Evolutionary conservation across 2,329 filamentous ascomycete genomes (phyloP), one percentile per base, ranked within the genome.

Genomic region (Arthrobotrys musiformis): DNA sequence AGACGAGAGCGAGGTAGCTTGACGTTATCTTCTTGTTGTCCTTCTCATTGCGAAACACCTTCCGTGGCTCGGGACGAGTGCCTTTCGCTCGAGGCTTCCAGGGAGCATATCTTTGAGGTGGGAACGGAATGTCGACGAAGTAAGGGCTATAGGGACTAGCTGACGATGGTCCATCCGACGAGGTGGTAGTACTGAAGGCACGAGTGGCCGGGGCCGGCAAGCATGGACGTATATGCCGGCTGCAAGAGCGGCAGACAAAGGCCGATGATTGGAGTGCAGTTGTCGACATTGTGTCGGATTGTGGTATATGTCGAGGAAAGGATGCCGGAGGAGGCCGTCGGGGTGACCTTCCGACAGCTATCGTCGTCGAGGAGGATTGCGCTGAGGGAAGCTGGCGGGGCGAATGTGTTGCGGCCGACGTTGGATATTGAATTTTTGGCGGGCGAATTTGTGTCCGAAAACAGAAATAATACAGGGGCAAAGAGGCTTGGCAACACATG

Each of bases 241-340:
- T 77, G 35, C 73, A 77, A 22, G 73, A 77, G 33, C 73, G 73
- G 66, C 73, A 77, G 60, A 77, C 42, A 28, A 77, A 77, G 24
- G 73, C 73, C 24, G 73, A 70, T 4, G 73, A 70, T 13, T 70
- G 66, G 50, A 77, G 66, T 6, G 66, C 37, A 35, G 46, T 44
- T 19, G 66, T 30, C 15, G 73, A 50, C 72, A 76, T 76, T 5
- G 35, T 52, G 11, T 22, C 19, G 37, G 11, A 46, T 30, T 30
- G 19, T 19, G 13, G n/a, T 37, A 13, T 61, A 42, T 30, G 64
- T 24, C 26, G 64, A 15, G 46, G n/a, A 24, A 42, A 9, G 24
- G 63, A 50, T 60, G 44, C 44, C 56, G 61, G 56, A 22, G 62
- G 40, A 63, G 56, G 56, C 48, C 67, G 56, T 40, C 35, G 56